Percentiles rank a stretch among this genome's conserved stretches.
Conservation (phyloP, 176 grass and related monocot genomes). For the Carex scoparia region DNA sequence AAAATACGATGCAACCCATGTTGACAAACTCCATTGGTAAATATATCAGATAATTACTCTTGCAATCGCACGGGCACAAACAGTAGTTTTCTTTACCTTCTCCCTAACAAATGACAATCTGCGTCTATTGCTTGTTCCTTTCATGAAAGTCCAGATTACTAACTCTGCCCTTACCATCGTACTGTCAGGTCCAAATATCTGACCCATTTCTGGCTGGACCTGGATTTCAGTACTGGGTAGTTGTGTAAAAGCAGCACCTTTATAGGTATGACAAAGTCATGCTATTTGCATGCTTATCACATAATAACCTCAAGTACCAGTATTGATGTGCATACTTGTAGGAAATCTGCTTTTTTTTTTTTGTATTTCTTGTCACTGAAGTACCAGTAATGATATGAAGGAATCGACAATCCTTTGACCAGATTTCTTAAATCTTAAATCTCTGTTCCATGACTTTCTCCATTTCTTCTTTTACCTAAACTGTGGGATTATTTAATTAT, state of each 20-base stretch:
- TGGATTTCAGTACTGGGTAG: background rate
- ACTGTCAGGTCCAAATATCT: background rate
- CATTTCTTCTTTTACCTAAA: background rate
- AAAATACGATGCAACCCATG: background rate
- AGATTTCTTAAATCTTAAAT: background rate
- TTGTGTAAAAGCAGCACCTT: background rate
- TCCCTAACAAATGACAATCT: background rate
- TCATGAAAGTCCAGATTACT: background rate
- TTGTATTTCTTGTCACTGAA: background rate
- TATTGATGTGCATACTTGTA: background rate
- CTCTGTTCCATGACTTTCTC: background rate
- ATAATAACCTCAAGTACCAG: background rate
- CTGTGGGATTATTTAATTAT: slow-evolving; percentile 18
- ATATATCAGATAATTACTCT: background rate
- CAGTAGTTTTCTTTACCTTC: too few species aligned
- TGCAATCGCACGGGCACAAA: background rate
- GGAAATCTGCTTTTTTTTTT: background rate
- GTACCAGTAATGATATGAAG: background rate
- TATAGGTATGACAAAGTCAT: background rate
- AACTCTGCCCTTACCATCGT: background rate
- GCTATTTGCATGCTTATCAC: background rate
- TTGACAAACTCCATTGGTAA: background rate
- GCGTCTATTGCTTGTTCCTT: background rate
- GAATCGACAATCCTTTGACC: background rate
- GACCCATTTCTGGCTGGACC: background rate